Evolutionary conservation across 2,329 filamentous ascomycete genomes (phyloP), one percentile per base, ranked within the genome.

Genomic region (Penicillium sp.): DNA sequence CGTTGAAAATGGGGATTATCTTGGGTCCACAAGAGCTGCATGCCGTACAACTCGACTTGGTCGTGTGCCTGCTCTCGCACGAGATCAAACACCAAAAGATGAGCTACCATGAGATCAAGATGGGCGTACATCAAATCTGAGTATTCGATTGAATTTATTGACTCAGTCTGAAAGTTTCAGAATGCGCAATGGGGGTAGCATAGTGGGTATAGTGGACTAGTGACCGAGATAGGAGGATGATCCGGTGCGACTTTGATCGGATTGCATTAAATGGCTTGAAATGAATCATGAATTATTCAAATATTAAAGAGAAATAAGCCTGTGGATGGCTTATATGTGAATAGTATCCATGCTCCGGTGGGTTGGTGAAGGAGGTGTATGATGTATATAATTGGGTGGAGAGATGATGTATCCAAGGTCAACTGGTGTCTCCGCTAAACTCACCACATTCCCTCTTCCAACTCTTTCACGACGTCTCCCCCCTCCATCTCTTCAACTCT

Each of bases 381-480:
- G 35, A 19, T 39, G 35, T 39, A 39, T 19, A 39, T 39, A 19
- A 39, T 33, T 42, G 39, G 45, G 13, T 46, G 31, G 31, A 33
- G 29, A 13, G 13, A 16, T 33, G 31, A 33, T 46, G 44, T 27
- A 26, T 14, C 26, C 11, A 37, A 33, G 44, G 44, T 35, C 39
- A 50, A 50, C 33, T 50, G 48, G 48, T 26, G 51, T 42, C 58
- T 66, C 63, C 64, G 61, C 63, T 63, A 62, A 62, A 63, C 47
- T 57, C 61, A 59, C 55, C 54, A 59, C 63, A 63, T 57, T 55
- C 54, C 61, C 49, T 59, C 58, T 61, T 56, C 56, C 55, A 60
- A 57, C 64, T 58, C 57, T 62, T 61, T 55, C 57, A 53, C 58
- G 56, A 60, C 51, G 54, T 58, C 31, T 33, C 14, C 58, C 51